Conservation (phyloP, 306 rosid species). For the Macrotyloma uniflorum region DNA sequence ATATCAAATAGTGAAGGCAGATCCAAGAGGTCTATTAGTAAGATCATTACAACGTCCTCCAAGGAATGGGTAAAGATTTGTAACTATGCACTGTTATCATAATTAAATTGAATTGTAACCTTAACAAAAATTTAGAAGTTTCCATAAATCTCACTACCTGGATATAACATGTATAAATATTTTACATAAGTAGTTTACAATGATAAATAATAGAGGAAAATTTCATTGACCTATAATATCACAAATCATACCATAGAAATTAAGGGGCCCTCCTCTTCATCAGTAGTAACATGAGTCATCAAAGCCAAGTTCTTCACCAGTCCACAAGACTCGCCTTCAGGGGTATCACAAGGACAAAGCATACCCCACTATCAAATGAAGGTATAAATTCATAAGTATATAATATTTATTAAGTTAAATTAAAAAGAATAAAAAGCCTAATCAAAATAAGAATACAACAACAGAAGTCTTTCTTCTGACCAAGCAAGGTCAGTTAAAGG, state of each 20-base stretch:
- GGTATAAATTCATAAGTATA: background rate
- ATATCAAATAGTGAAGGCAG: background rate
- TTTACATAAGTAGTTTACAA: background rate
- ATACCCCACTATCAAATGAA: constrained; percentile 82
- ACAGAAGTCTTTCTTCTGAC: background rate
- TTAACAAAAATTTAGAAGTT: background rate
- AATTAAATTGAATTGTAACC: background rate
- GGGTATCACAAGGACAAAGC: constrained; percentile 99
- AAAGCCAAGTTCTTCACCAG: constrained; percentile 91
- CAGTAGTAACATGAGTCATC: constrained; percentile 98
- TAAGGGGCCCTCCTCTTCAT: constrained; percentile 84
- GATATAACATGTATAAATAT: constrained; percentile 3
- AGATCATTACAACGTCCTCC: background rate
- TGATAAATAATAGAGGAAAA: background rate
- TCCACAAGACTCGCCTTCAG: constrained; percentile 97
- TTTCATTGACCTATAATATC: constrained; percentile 19
- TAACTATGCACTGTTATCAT: background rate
- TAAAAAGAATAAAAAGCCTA: constrained; percentile 1
- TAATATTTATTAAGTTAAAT: background rate
- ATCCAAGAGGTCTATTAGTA: background rate
- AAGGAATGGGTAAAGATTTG: background rate
- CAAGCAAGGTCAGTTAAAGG: background rate
- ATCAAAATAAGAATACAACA: background rate
- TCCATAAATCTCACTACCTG: background rate
- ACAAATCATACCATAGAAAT: constrained; percentile 61